Base-by-base conservation (phyloP, 495 filamentous ascomycete genomes). In the Neurospora sublineolata region DNA sequence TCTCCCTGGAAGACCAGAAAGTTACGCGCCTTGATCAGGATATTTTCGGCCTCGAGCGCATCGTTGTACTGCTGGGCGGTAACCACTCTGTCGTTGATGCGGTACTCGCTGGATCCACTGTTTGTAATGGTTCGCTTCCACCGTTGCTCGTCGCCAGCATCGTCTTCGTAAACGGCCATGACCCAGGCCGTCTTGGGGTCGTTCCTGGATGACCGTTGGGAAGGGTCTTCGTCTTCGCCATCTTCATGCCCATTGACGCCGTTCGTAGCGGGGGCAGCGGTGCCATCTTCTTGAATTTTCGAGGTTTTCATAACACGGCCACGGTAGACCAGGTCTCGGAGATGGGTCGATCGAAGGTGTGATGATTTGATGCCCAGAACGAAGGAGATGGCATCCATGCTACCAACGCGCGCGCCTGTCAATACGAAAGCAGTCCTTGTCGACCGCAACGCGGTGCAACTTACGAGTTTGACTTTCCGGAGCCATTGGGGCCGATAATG, bases 311-410 rank as follows among this genome's bases (percentile, higher is more conserved):
- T 84, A 12, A 98, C 94, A 67, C 94, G 92, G 38, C 95, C 96
- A 71, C 95, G 94, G 82, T 98, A 99, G 64, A 99, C 92, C 4
- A 99, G 87, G 72, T 99, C 95, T 75, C 91, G 91, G 4, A 99
- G 89, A 73, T 98, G 93, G n/a, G 93, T 88, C 0, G 96, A 98
- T 79, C 95, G 93, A 36, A 99, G 85, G 80, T 97, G 94, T 12
- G 94, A 97, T 1, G 95, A 98, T 78, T 98, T 98, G 79, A 99
- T 98, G 73, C 95, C 95, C 72, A 99, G 86, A 67, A 98, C 96
- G 83, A 99, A 99, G 67, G 95, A 99, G 73, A 99, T 99, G 74
- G 95, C 95, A 81, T 99, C 95, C 95, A 99, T 99, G 72, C 94
- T 97, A 74, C 37, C 64, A 37, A 64, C 68, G 71, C 64, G 71